These are phyloP conservation scores for Alternaria rosae DNA, from an alignment of 2,329 filamentous ascomycete species.

Conservation along the genomic window DNA sequence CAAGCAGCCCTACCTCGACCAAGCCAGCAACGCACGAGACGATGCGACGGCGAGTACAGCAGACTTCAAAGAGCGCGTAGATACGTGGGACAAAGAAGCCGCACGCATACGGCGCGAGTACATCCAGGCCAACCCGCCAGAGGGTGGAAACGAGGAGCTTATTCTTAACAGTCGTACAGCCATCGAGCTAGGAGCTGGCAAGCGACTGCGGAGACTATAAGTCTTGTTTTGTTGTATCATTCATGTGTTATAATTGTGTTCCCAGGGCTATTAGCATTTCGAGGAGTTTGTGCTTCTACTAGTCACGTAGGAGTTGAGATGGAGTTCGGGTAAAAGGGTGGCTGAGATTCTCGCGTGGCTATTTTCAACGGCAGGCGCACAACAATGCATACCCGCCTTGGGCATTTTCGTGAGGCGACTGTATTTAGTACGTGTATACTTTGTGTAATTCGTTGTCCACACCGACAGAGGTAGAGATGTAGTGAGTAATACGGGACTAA, in stretches of 20 bases:
- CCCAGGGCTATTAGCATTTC: slow-evolving; percentile 33
- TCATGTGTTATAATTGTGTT: slow-evolving; percentile 27
- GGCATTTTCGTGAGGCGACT: not conserved
- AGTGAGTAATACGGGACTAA: not conserved
- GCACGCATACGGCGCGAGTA: slow-evolving; percentile 56
- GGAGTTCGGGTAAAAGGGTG: slow-evolving; percentile 14
- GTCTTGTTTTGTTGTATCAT: slow-evolving; percentile 27
- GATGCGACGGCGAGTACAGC: slow-evolving; percentile 66
- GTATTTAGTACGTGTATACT: not conserved
- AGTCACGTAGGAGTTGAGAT: not conserved
- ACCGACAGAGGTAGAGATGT: not conserved
- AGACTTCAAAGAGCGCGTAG: slow-evolving; percentile 67
- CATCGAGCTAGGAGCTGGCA: slow-evolving; percentile 47
- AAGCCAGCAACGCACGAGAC: slow-evolving; percentile 74
- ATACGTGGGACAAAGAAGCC: slow-evolving; percentile 76
- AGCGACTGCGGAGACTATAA: slow-evolving; percentile 44
- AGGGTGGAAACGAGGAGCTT: slow-evolving; percentile 37
- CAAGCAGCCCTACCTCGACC: slow-evolving; percentile 79
- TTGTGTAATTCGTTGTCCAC: not conserved
- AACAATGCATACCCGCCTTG: not conserved
- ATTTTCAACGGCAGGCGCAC: slow-evolving; percentile 2
- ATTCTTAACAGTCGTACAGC: slow-evolving; percentile 47
- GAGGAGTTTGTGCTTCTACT: slow-evolving; percentile 21
- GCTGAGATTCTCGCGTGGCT: slow-evolving; percentile 3
- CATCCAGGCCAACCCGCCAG: slow-evolving; percentile 46